Evolutionary conservation across 805 yeast species (phyloP).

Genomic region (Ogataea siamensis): DNA sequence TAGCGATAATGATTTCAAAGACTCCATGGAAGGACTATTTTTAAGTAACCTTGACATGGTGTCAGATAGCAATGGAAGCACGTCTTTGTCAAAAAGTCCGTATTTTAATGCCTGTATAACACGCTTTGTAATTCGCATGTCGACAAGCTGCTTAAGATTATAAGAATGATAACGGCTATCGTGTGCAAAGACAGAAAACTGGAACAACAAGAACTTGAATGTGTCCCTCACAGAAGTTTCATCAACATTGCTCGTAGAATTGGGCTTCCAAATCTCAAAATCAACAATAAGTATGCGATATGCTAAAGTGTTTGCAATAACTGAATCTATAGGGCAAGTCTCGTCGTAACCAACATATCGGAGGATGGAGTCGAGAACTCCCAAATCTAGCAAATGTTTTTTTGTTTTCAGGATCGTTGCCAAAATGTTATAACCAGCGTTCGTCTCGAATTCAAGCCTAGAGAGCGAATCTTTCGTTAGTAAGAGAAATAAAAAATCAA

Average conservation of each 20-base stretch:
- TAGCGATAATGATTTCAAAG: constrained; percentile 49
- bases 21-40: constrained; percentile 52
- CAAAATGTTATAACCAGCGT: constrained; percentile 59
- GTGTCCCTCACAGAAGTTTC: constrained; percentile 38
- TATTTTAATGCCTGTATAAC: constrained; percentile 50
- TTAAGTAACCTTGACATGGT: constrained; percentile 41
- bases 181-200: constrained; percentile 53
- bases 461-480: constrained; percentile 50
- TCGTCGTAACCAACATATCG: constrained; percentile 56
- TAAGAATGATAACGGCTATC: constrained; percentile 49
- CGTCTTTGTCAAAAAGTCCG: constrained; percentile 36
- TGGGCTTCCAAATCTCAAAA: constrained; percentile 54
- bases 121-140: constrained; percentile 45
- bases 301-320: constrained; percentile 53
- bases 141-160: constrained; percentile 52
- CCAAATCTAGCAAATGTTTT: constrained; percentile 38
- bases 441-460: constrained; percentile 55
- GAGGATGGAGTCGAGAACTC: constrained; percentile 48
- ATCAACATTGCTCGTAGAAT: constrained; percentile 14
- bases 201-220: constrained; percentile 53
- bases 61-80: constrained; percentile 38
- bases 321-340: constrained; percentile 50
- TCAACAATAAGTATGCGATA: constrained; percentile 62
- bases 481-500: constrained; percentile 42
- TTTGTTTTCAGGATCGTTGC: constrained; percentile 52